Base-by-base conservation (phyloP, 768 basidiomycete genomes). In the Tylopilus balloui region DNA sequence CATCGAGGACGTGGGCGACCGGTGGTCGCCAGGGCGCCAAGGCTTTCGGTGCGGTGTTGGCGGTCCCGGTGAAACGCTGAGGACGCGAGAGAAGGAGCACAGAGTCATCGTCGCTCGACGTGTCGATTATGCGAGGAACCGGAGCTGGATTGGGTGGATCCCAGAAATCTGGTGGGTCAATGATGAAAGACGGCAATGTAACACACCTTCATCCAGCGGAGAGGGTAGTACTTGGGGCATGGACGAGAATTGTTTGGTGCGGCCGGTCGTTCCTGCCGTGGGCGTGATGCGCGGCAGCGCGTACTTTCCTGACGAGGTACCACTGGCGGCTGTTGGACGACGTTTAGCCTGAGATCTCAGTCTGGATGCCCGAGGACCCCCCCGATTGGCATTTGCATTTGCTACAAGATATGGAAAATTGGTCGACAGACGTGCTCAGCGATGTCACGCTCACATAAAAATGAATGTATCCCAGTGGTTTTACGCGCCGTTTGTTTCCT, bases 401-500 rank as follows among this genome's bases (percentile, higher is more conserved):
- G n/a, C n/a, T n/a, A n/a, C n/a, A n/a, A n/a, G 27, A 27, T 8
- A 7, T 20, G 2, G 45, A 29, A 6, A 20, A 31, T 31, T 12
- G 34, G n/a, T 35, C 36, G n/a, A 42, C 23, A n/a, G 32, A 12
- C 20, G 12, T 21, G 21, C 14, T 13, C 4, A 17, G 40, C 19
- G 9, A 28, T 20, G 34, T 29, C 12, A 25, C 19, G 42, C 58
- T 51, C 38, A 61, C 55, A 15, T 3, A 54, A n/a, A 5, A 0
- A 13, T 2, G 21, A 1, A 34, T 60, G 60, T 0, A 10, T 47
- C 4, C 59, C 60, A 0, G 57, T 62, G 0, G 53, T 56, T 32
- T 61, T 61, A 23, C 54, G 57, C 1, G 60, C 60, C 3, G 61
- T 61, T 15, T 60, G 51, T 50, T 46, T 63, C 17, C 1, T 45